Evolutionary conservation across 257 asterid genomes (phyloP).

Genomic region (Knoxia roxburghii): DNA sequence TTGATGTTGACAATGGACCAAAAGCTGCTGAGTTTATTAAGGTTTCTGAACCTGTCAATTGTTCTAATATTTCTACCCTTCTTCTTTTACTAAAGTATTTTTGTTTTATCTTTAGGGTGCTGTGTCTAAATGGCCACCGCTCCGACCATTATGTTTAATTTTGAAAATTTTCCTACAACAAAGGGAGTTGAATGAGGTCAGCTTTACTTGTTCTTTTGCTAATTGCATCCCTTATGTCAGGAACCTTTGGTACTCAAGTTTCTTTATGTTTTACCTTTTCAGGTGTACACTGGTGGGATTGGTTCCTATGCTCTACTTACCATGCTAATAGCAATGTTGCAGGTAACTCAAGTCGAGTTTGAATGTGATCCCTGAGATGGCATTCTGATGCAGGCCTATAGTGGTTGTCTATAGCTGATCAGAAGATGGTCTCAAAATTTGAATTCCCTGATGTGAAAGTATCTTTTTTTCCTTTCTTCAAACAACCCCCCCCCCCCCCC

Average conservation of each 20-base stretch:
- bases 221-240: slow-evolving; percentile 10
- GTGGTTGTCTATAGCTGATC: background rate
- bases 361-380: background rate
- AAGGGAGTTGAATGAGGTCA: slow-evolving; percentile 93
- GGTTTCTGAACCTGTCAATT: slow-evolving; percentile 31
- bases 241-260: slow-evolving; percentile 19
- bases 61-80: background rate
- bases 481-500: background rate
- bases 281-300: slow-evolving; percentile 98
- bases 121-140: slow-evolving; percentile 75
- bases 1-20: slow-evolving; percentile 90
- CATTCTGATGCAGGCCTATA: background rate
- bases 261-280: slow-evolving; percentile 14
- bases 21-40: slow-evolving; percentile 87
- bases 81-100: background rate
- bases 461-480: background rate
- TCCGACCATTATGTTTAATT: slow-evolving; percentile 82
- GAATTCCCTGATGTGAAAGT: background rate
- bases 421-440: background rate
- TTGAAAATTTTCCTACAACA: slow-evolving; percentile 91
- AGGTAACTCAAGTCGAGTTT: slow-evolving; percentile 44
- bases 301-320: slow-evolving; percentile 95
- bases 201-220: background rate
- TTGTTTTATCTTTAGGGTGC: slow-evolving; percentile 45
- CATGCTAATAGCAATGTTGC: slow-evolving; percentile 87